Conservation (phyloP, 2,329 filamentous ascomycete genomes). For the Akanthomyces uredinophilus region DNA sequence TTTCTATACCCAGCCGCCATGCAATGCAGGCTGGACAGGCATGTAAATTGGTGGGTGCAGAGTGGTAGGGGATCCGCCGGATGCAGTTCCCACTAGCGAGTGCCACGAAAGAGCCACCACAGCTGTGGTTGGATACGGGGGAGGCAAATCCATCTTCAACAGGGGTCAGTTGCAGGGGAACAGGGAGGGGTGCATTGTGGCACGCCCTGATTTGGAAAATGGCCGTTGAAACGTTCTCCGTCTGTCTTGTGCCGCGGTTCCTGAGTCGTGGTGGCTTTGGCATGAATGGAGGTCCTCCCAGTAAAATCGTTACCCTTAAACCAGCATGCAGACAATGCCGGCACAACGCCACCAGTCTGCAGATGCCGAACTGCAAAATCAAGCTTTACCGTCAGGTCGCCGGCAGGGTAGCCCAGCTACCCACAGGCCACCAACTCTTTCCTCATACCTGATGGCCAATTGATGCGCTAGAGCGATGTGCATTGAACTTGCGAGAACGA, state of each 20-base stretch:
- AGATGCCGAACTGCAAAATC: not conserved
- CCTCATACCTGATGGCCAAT: not conserved
- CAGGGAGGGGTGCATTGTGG: not conserved
- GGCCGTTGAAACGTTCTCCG: constrained; percentile 1
- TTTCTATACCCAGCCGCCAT: not conserved
- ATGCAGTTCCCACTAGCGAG: constrained; percentile 5
- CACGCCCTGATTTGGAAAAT: constrained; percentile 6
- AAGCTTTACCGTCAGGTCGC: not conserved
- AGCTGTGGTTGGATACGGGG: not conserved
- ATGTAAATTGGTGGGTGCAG: not conserved
- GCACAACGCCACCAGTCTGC: not conserved
- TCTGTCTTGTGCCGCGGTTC: constrained; percentile 1
- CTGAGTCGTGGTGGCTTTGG: constrained; percentile 10
- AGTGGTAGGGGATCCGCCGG: not conserved
- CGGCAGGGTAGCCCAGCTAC: not conserved
- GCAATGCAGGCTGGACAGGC: constrained; percentile 6
- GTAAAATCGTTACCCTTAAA: not conserved
- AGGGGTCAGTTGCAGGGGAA: constrained; percentile 1
- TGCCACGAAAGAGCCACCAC: not conserved
- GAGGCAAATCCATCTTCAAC: not conserved
- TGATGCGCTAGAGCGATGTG: not conserved
- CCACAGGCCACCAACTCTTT: not conserved
- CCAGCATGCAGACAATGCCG: not conserved
- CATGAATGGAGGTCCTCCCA: not conserved
- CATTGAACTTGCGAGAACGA: not conserved